These are phyloP conservation scores for Botrytis cinerea DNA, from an alignment of 2,329 filamentous ascomycete genomes.

Conservation along the genomic window DNA sequence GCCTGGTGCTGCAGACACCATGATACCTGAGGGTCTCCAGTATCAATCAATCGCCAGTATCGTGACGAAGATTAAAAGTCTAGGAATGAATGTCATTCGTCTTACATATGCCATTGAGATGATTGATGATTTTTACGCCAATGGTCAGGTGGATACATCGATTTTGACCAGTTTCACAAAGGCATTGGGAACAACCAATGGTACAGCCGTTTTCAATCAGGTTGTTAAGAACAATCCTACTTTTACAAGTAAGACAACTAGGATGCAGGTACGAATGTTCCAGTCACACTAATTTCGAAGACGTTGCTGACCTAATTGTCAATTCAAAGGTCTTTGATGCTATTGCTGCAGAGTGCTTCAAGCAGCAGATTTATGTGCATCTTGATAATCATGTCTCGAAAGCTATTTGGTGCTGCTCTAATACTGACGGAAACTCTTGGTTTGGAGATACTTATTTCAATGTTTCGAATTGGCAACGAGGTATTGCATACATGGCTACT, in stretches of 20 bases:
- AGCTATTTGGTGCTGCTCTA: constrained; percentile 59
- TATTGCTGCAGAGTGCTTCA: constrained; percentile 58
- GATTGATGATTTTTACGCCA: constrained; percentile 58
- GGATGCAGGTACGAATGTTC: constrained; percentile 46
- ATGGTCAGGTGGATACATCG: constrained; percentile 48
- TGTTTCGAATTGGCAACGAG: constrained; percentile 60
- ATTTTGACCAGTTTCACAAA: constrained; percentile 49
- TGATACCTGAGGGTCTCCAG: constrained; percentile 66
- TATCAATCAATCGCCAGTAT: constrained; percentile 59
- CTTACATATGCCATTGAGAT: constrained; percentile 65
- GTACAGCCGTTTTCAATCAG: constrained; percentile 51
- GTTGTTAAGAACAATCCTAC: constrained; percentile 59
- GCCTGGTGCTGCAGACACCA: constrained; percentile 62
- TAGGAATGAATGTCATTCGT: constrained; percentile 64
- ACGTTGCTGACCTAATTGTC: neutral
- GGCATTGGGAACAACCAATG: constrained; percentile 55
- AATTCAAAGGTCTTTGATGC: constrained; percentile 58
- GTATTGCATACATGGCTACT: constrained; percentile 59
- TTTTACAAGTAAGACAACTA: constrained; percentile 56
- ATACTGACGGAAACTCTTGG: constrained; percentile 59
- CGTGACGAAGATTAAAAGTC: constrained; percentile 54
- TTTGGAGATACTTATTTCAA: constrained; percentile 63
- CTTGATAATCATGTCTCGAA: constrained; percentile 63
- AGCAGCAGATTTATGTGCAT: constrained; percentile 58
- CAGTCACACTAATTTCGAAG: neutral